Conservation (phyloP, 495 filamentous ascomycete genomes). For the Penicillium macrosclerotiorum region DNA sequence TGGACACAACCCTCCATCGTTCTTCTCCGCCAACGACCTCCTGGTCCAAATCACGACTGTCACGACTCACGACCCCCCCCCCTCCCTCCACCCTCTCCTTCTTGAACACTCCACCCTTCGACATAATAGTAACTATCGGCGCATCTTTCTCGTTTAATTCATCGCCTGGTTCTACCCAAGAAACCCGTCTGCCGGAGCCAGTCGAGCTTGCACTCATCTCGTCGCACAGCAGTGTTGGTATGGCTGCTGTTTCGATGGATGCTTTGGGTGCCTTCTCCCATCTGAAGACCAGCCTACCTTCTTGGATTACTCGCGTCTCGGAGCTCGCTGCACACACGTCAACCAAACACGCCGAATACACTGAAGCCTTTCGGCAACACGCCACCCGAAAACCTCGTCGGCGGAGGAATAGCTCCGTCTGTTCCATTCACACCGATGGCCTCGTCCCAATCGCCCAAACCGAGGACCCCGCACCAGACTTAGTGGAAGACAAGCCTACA, state of each 20-base stretch:
- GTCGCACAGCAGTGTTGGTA: constrained; percentile 4
- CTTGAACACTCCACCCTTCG: neutral
- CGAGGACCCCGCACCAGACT: constrained; percentile 14
- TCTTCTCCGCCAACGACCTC: neutral
- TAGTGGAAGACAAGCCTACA: constrained; percentile 6
- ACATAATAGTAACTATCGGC: neutral
- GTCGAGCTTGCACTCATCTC: no score
- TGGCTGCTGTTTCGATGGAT: constrained; percentile 49
- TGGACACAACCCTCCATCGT: neutral
- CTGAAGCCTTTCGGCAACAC: constrained; percentile 38
- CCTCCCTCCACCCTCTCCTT: neutral
- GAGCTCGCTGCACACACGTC: constrained; percentile 67
- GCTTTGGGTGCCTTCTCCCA: constrained; percentile 60
- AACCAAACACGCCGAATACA: constrained; percentile 66
- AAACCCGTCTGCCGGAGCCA: no score
- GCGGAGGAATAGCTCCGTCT: constrained; percentile 44
- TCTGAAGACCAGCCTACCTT: constrained; percentile 57
- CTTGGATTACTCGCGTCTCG: constrained; percentile 67
- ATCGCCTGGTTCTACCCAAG: no score
- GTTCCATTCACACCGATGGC: constrained; percentile 46
- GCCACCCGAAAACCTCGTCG: constrained; percentile 26
- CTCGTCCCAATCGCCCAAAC: constrained; percentile 20
- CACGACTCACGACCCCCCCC: no score
- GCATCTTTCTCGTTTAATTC: neutral
- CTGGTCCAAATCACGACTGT: constrained; percentile 1